A percentile compares a stretch with the other conserved stretches of the same genome.
phyloP scores from a whole-genome alignment of 768 basidiomycete genomes.

The Rhodocollybia butyracea region DNA sequence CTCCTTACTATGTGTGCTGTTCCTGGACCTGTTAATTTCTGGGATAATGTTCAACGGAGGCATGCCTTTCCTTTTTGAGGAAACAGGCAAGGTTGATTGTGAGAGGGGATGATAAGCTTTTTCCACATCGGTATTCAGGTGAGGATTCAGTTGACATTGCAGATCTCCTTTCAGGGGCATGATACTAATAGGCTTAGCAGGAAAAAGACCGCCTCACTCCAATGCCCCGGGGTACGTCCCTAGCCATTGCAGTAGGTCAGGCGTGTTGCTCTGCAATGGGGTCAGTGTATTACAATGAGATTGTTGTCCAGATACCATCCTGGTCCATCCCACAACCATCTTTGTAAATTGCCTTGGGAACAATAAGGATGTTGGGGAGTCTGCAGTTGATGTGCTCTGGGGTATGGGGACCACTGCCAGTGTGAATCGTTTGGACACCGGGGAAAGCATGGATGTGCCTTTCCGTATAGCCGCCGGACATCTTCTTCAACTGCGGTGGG shows the following conservation, averaged over 20 bases:
- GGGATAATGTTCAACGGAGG: background rate
- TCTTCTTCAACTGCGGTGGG: background rate
- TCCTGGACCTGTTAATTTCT: background rate
- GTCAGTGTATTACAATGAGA: background rate
- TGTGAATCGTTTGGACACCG: background rate
- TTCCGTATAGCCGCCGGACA: background rate
- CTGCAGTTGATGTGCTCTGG: background rate
- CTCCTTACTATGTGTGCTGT: background rate
- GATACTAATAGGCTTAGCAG: background rate
- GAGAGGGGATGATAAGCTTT: too few relatives aligned
- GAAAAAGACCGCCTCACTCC: background rate
- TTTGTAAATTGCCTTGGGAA: background rate
- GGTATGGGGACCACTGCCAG: background rate
- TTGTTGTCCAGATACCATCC: background rate
- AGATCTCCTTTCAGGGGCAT: background rate
- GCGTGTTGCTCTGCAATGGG: too few relatives aligned
- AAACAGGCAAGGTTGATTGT: too few relatives aligned
- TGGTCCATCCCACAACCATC: slow-evolving; percentile 2
- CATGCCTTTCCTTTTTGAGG: background rate
- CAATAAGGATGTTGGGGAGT: slow-evolving; percentile 1
- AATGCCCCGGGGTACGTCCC: too few relatives aligned
- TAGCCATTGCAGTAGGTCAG: too few relatives aligned
- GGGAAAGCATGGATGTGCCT: background rate
- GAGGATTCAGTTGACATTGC: background rate
- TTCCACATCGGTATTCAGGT: background rate